Evolutionary conservation across 345 rosid species (phyloP).

Genomic region (Orychophragmus violaceus): DNA sequence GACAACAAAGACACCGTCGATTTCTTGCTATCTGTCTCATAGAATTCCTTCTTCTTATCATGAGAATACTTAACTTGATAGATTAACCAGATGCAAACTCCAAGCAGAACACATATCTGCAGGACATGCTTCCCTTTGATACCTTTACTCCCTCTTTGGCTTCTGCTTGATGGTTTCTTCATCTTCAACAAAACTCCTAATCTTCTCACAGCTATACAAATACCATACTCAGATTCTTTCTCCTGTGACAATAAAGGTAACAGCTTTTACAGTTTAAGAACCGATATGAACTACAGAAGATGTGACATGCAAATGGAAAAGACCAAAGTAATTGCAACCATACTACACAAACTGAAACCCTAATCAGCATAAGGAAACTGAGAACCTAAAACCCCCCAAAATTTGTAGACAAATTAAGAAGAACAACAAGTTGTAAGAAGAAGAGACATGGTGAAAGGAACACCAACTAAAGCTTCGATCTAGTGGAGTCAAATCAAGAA

Average conservation of each 20-base stretch:
- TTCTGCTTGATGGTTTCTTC: conserved; percentile 59
- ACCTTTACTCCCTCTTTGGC: conserved; percentile 63
- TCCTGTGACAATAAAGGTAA: conserved; percentile 6
- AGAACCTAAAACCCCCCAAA: conserved; percentile 15
- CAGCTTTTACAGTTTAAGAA: neutral
- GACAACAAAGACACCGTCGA: conserved; percentile 14
- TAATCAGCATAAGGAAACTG: neutral
- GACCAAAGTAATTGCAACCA: neutral
- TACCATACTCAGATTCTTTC: neutral
- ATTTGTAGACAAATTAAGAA: neutral
- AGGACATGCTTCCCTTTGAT: conserved; percentile 58
- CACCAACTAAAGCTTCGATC: neutral
- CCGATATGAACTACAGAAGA: neutral
- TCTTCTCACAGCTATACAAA: conserved; percentile 20
- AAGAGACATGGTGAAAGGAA: neutral
- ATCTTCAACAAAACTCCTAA: conserved; percentile 28
- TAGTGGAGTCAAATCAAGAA: neutral
- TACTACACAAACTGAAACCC: neutral
- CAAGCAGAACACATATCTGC: conserved; percentile 73
- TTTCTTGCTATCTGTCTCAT: conserved; percentile 43
- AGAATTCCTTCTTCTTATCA: conserved; percentile 75
- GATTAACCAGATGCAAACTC: conserved; percentile 79
- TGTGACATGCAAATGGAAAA: conserved; percentile 27
- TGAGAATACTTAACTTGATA: conserved; percentile 89
- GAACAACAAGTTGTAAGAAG: conserved; percentile 3